These are phyloP conservation scores for Cicer chorassanicum DNA, from an alignment of 306 rosid genomes.

Conservation along the genomic window DNA sequence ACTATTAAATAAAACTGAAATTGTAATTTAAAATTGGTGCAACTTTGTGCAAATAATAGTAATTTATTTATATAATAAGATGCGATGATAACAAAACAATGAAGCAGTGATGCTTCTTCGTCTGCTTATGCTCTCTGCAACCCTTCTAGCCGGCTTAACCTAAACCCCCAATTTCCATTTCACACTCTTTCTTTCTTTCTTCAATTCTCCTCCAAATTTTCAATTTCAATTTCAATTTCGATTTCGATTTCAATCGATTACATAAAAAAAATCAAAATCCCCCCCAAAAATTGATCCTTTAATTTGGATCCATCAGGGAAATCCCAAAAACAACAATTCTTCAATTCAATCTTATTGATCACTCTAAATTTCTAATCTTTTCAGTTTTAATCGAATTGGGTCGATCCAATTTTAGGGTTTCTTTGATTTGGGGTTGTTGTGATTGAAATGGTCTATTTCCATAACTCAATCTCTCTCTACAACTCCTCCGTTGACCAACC, in stretches of 20 bases:
- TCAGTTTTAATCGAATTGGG: conserved; percentile 42
- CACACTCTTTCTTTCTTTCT: neutral
- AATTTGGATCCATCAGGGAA: conserved; percentile 41
- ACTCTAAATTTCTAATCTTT: conserved; percentile 30
- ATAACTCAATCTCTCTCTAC: conserved; percentile 83
- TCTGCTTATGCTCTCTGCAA: conserved; percentile 44
- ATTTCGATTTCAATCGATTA: neutral
- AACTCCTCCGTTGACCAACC: conserved; percentile 78
- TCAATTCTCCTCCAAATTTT: neutral
- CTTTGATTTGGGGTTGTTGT: conserved; percentile 37
- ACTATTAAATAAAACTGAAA: no score
- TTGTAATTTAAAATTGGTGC: no score
- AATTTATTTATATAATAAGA: neutral
- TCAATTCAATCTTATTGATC: conserved; percentile 51
- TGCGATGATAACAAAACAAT: conserved; percentile 40
- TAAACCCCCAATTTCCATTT: conserved; percentile 43
- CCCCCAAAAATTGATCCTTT: conserved; percentile 1
- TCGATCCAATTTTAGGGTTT: conserved; percentile 48
- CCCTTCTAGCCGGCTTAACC: conserved; percentile 49
- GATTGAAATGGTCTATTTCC: conserved; percentile 88
- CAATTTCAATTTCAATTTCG: conserved; percentile 25
- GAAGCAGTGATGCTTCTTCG: conserved; percentile 52
- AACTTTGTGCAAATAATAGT: no score
- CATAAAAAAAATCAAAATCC: conserved; percentile 6
- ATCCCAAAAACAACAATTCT: conserved; percentile 33